Evolutionary conservation across 2,329 filamentous ascomycete genomes (phyloP).

Genomic region (Nemania diffusa): DNA sequence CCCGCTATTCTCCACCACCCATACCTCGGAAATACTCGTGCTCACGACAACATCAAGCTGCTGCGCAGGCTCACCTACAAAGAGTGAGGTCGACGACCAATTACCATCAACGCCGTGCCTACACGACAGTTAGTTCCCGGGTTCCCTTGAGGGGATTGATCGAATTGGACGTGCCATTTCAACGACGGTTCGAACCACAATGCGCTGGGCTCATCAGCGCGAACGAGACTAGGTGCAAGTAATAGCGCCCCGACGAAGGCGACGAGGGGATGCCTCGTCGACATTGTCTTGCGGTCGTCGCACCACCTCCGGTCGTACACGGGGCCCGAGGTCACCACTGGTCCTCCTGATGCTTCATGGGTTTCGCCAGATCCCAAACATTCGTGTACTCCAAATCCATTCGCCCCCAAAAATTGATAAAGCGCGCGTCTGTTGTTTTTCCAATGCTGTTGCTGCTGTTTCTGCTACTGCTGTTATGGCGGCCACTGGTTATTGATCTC

Average conservation of each 20-base stretch:
- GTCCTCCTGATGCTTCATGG: slow-evolving; percentile 46
- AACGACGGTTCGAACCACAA: slow-evolving; percentile 50
- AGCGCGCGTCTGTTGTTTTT: slow-evolving; percentile 2
- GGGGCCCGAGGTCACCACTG: slow-evolving; percentile 47
- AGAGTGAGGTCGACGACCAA: slow-evolving; percentile 77
- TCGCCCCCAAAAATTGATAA: slow-evolving; percentile 33
- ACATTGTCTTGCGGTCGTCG: slow-evolving; percentile 46
- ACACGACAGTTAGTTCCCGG: slow-evolving; percentile 39
- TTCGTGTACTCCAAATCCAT: slow-evolving; percentile 39
- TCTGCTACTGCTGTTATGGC: slow-evolving; percentile 9
- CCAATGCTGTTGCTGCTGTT: too few relatives aligned
- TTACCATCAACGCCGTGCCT: slow-evolving; percentile 65
- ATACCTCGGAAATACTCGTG: slow-evolving; percentile 76
- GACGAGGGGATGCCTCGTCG: slow-evolving; percentile 40
- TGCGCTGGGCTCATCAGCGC: slow-evolving; percentile 43
- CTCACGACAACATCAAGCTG: slow-evolving; percentile 69
- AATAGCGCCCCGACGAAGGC: slow-evolving; percentile 43
- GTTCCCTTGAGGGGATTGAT: slow-evolving; percentile 10
- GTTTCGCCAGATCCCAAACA: slow-evolving; percentile 36
- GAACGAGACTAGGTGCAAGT: slow-evolving; percentile 42
- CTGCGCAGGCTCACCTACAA: slow-evolving; percentile 58
- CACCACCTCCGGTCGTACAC: slow-evolving; percentile 45
- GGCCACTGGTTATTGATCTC: neutral
- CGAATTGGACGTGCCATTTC: slow-evolving; percentile 45
- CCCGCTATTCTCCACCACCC: slow-evolving; percentile 70